phyloP scores from a whole-genome alignment of 495 filamentous ascomycete genomes.

The Penicillium flavigenum region DNA sequence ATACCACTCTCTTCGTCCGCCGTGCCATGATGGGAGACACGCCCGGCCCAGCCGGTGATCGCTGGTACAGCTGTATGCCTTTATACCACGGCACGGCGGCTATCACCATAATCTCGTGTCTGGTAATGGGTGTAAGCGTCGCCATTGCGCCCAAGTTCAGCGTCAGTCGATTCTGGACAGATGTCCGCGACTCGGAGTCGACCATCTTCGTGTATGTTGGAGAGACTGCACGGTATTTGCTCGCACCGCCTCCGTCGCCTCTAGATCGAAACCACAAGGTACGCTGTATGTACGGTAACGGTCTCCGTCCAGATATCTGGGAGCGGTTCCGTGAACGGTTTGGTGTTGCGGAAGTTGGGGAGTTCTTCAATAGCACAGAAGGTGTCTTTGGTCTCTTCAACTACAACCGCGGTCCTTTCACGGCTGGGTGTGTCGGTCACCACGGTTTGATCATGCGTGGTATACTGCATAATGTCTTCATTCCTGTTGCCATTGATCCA shows the following conservation, averaged over 20 bases:
- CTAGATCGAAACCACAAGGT: slow-evolving; percentile 66
- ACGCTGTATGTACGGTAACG: slow-evolving; percentile 71
- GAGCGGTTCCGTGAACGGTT: slow-evolving; percentile 64
- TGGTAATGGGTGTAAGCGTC: slow-evolving; percentile 59
- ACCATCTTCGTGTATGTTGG: slow-evolving; percentile 82
- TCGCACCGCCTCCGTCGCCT: slow-evolving; percentile 63
- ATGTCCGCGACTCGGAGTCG: slow-evolving; percentile 64
- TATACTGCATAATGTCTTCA: slow-evolving; percentile 49
- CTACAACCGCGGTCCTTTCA: slow-evolving; percentile 58
- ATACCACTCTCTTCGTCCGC: slow-evolving; percentile 30
- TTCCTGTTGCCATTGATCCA: slow-evolving; percentile 68
- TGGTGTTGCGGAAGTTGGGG: slow-evolving; percentile 55
- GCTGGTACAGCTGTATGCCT: slow-evolving; percentile 79
- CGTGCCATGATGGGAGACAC: slow-evolving; percentile 26
- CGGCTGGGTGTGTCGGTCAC: slow-evolving; percentile 65
- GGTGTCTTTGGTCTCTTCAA: slow-evolving; percentile 61
- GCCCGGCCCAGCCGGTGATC: slow-evolving; percentile 49
- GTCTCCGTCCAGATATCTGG: slow-evolving; percentile 77
- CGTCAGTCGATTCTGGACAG: slow-evolving; percentile 70
- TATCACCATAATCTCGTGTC: slow-evolving; percentile 51
- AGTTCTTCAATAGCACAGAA: slow-evolving; percentile 69
- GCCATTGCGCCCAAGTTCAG: slow-evolving; percentile 72
- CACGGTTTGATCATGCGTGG: slow-evolving; percentile 61
- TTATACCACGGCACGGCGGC: slow-evolving; percentile 76
- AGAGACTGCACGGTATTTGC: slow-evolving; percentile 73